phyloP scores from a whole-genome alignment of 495 filamentous ascomycete species.

The Penicillium chermesinum region DNA sequence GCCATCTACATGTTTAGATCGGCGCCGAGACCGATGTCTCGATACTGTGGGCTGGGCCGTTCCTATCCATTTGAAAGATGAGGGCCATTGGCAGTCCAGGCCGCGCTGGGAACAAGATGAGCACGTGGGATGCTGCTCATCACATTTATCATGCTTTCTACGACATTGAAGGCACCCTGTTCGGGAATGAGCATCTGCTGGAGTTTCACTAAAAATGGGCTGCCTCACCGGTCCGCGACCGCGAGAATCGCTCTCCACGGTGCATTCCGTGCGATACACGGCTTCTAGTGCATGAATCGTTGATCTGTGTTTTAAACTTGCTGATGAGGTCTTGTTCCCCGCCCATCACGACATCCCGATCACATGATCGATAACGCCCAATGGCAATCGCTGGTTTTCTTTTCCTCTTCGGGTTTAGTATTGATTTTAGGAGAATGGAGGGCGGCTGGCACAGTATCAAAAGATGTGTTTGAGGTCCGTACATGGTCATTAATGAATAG shows the following conservation, averaged over 20 bases:
- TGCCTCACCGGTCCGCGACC: constrained; percentile 20
- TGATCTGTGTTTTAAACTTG: neutral
- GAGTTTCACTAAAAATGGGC: neutral
- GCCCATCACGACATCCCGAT: constrained; percentile 7
- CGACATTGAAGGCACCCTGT: constrained; percentile 25
- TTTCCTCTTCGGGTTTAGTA: constrained; percentile 3
- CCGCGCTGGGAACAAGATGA: constrained; percentile 15
- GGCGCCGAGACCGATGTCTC: constrained; percentile 17
- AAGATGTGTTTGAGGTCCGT: too few relatives aligned
- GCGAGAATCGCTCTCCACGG: constrained; percentile 13
- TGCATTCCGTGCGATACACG: constrained; percentile 12
- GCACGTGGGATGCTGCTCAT: constrained; percentile 19
- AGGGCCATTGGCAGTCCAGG: constrained; percentile 19
- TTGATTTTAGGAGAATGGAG: too few relatives aligned
- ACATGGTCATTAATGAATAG: neutral
- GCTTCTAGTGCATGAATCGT: neutral
- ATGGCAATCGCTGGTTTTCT: neutral
- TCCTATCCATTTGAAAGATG: constrained; percentile 20
- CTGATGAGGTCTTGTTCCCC: constrained; percentile 7
- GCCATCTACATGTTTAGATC: constrained; percentile 1
- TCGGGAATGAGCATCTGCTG: neutral
- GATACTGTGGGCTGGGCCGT: constrained; percentile 10
- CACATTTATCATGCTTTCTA: constrained; percentile 24
- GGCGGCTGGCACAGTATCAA: too few relatives aligned
- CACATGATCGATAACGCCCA: constrained; percentile 10